Evolutionary conservation across 164 flowering plant genomes (phyloP).

Genomic region (Houttuynia cordata): DNA sequence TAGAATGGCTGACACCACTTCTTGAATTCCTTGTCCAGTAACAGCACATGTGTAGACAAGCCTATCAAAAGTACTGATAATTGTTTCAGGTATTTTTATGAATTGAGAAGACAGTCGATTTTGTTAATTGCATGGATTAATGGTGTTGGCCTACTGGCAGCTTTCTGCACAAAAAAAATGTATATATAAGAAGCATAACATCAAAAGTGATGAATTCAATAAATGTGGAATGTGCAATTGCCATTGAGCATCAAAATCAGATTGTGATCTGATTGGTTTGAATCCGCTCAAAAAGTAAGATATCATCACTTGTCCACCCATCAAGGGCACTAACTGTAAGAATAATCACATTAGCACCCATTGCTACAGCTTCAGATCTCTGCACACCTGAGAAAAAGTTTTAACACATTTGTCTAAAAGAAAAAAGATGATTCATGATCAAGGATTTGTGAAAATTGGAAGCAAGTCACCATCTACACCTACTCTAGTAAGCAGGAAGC

Average conservation of each 20-base stretch:
- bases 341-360: slow-evolving; percentile 79
- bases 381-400: slow-evolving; percentile 58
- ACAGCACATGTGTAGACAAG: slow-evolving; percentile 70
- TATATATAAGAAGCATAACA: neutral
- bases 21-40: slow-evolving; percentile 67
- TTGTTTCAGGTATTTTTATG: slow-evolving; percentile 16
- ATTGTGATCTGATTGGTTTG: slow-evolving; percentile 41
- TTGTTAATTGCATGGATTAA: slow-evolving; percentile 74
- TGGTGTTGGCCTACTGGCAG: slow-evolving; percentile 39
- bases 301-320: slow-evolving; percentile 89
- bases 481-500: neutral
- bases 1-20: slow-evolving; percentile 54
- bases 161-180: slow-evolving; percentile 25
- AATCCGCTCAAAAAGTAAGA: slow-evolving; percentile 53
- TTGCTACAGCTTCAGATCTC: slow-evolving; percentile 88
- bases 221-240: neutral
- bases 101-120: slow-evolving; percentile 53
- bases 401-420: neutral
- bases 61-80: slow-evolving; percentile 30
- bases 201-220: neutral
- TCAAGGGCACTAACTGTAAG: slow-evolving; percentile 83
- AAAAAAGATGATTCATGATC: neutral
- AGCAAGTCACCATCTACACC: neutral
- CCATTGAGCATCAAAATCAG: neutral
- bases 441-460: neutral